Evolutionary conservation across 164 flowering plant species (phyloP).

Genomic region (Tetracentron sinense): DNA sequence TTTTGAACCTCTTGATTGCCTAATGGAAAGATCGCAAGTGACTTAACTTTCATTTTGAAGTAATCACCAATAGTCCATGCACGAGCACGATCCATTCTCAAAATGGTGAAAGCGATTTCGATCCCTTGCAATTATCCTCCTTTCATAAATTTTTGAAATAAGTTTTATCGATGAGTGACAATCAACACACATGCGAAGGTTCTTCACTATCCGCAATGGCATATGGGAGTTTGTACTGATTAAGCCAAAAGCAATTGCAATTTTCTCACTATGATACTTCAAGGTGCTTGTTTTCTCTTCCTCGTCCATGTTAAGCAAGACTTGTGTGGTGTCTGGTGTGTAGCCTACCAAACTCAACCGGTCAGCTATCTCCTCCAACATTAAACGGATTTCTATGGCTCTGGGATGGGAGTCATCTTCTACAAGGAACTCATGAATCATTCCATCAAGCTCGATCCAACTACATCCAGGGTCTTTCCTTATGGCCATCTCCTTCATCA

Average conservation of each 20-base stretch:
- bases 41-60: too few species aligned
- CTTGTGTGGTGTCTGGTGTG: constrained; percentile 39
- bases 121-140: too few species aligned
- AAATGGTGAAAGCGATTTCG: too few species aligned
- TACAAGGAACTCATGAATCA: constrained; percentile 49
- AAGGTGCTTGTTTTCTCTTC: constrained; percentile 35
- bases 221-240: constrained; percentile 36
- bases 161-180: constrained; percentile 50
- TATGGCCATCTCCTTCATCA: constrained; percentile 50
- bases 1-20: too few species aligned
- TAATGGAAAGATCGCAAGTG: too few species aligned
- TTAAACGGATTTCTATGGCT: constrained; percentile 39
- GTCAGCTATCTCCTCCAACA: constrained; percentile 44
- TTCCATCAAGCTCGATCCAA: constrained; percentile 58
- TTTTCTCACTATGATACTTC: constrained; percentile 50
- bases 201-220: constrained; percentile 43
- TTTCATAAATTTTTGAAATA: too few species aligned
- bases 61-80: too few species aligned
- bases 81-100: too few species aligned
- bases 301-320: constrained; percentile 46
- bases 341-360: constrained; percentile 31
- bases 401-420: constrained; percentile 49
- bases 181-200: constrained; percentile 53
- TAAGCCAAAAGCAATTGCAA: constrained; percentile 55
- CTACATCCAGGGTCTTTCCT: constrained; percentile 68